Base-by-base conservation (phyloP, 805 yeast species). In the Barnettozyma sp. region DNA sequence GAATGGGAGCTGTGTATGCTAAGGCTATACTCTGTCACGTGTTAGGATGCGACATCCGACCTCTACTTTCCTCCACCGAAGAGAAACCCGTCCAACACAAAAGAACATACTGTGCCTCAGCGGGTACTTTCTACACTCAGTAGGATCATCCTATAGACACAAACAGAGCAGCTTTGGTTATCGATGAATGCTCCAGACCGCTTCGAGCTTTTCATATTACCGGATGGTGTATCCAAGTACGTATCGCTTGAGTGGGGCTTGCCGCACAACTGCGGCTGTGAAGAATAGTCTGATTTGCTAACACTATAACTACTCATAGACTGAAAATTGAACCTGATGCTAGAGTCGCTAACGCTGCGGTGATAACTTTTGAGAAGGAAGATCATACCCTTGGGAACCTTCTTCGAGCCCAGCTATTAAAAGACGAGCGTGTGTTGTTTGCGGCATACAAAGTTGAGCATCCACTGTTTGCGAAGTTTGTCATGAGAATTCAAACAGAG, bases 121-220 rank as follows among this genome's bases (percentile, higher is more conserved):
- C n/a, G n/a, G n/a, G n/a, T n/a, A n/a, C n/a, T n/a, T n/a, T n/a
- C n/a, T n/a, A n/a, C n/a, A n/a, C n/a, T n/a, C n/a, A n/a, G n/a
- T n/a, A n/a, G 22, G 6, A 28, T 6, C 29, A 23, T 25, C 26
- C 15, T 7, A 3, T 19, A 11, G 10, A 15, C n/a, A 11, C n/a
- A 12, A 12, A 10, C 28, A n/a, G n/a, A n/a, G n/a, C n/a, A n/a
- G n/a, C n/a, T n/a, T n/a, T n/a, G n/a, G n/a, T n/a, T n/a, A n/a
- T n/a, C 18, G n/a, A 90, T 92, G 98, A 92, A 92, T 66, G 97
- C 97, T 54, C 99, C 99, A 62, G 98, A 92, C 66, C 81, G 98
- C 71, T 92, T 90, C 59, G 99, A 92, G 69, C 76, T 92, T 26
- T 92, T 92, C 58, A 76, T 92, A 50, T 71, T 92, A 50, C 97